Conservation (phyloP, 2,329 filamentous ascomycete genomes). For the Talaromyces rugulosus region DNA sequence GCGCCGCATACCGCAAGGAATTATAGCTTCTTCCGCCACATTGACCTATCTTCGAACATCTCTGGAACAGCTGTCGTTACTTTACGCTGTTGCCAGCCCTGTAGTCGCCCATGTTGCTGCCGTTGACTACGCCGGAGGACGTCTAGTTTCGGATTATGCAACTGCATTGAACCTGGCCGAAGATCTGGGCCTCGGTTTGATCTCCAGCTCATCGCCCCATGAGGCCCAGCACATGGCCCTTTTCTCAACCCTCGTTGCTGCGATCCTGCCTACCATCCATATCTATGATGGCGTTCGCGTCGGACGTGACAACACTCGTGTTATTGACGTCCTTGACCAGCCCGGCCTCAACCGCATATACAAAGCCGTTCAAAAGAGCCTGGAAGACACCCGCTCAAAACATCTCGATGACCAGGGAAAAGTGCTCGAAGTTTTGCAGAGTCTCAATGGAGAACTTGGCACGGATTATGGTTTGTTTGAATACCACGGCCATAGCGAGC, state of each 20-base stretch:
- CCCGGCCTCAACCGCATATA: slow-evolving; percentile 66
- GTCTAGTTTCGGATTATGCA: slow-evolving; percentile 83
- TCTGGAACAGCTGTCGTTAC: slow-evolving; percentile 83
- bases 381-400: slow-evolving; percentile 62
- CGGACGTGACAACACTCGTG: slow-evolving; percentile 73
- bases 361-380: slow-evolving; percentile 56
- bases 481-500: slow-evolving; percentile 77
- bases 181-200: slow-evolving; percentile 81
- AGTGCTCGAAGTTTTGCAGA: slow-evolving; percentile 63
- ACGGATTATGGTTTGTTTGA: slow-evolving; percentile 92
- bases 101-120: slow-evolving; percentile 91
- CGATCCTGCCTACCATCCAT: slow-evolving; percentile 76
- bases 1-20: slow-evolving; percentile 84
- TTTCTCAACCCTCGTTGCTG: slow-evolving; percentile 77
- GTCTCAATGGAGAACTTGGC: slow-evolving; percentile 85
- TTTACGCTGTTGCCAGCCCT: slow-evolving; percentile 88
- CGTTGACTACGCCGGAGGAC: slow-evolving; percentile 71
- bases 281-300: slow-evolving; percentile 83
- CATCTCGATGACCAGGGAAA: slow-evolving; percentile 68
- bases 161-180: slow-evolving; percentile 76
- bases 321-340: slow-evolving; percentile 77
- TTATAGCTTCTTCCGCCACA: slow-evolving; percentile 80
- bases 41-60: slow-evolving; percentile 75
- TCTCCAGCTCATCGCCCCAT: slow-evolving; percentile 80
- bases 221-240: slow-evolving; percentile 94